phyloP scores from a whole-genome alignment of 2,329 filamentous ascomycete species.

The Ceratocystis harringtonii region DNA sequence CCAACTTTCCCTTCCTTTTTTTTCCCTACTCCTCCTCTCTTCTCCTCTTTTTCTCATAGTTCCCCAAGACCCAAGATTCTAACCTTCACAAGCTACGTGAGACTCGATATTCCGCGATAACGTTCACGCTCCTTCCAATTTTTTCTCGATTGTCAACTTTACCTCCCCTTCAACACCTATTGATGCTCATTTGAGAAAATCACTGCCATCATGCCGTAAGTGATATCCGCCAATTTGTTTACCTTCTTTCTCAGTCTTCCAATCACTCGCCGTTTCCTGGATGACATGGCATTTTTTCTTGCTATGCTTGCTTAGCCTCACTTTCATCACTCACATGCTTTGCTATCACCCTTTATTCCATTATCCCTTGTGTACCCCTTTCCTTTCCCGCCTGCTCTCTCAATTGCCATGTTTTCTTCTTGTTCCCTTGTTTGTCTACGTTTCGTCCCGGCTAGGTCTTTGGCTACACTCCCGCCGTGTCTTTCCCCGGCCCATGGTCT shows the following conservation, averaged over 20 bases:
- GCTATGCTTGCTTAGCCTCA: not conserved
- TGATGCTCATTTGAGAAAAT: not conserved
- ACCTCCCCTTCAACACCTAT: not conserved
- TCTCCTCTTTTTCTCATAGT: not conserved
- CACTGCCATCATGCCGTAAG: conserved; percentile 4
- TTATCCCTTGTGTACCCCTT: not conserved
- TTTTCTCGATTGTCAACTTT: not conserved
- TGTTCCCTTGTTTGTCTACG: not conserved
- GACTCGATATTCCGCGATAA: not conserved
- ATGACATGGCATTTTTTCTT: not conserved
- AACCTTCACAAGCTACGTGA: not conserved
- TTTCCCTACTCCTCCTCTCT: not conserved
- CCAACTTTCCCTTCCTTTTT: conserved; percentile 3
- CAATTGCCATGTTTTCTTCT: not conserved
- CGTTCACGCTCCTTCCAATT: not conserved
- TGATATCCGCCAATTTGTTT: not conserved
- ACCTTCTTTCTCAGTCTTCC: not conserved
- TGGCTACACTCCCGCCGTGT: not conserved
- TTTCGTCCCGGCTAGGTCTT: not conserved
- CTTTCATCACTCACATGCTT: not conserved
- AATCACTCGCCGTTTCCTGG: not conserved
- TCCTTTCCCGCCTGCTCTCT: not conserved
- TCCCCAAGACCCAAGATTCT: not conserved
- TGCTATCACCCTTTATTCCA: not conserved
- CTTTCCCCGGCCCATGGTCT: not conserved